Evolutionary conservation across 202 grass and related monocot genomes (phyloP).

Genomic region (Panicum hallii): DNA sequence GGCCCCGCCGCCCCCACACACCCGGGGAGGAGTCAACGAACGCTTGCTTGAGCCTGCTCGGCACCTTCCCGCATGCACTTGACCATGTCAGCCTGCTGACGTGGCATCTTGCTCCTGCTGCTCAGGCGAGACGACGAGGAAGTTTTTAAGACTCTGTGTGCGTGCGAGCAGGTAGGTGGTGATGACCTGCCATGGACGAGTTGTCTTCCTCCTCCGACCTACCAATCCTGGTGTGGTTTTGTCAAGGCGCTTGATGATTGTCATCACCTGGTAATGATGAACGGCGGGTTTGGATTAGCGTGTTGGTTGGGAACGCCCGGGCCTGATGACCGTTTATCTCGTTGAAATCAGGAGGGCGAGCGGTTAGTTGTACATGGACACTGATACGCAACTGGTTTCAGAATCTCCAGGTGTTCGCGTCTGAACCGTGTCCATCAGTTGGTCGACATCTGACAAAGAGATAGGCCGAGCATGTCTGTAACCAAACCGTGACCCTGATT

Average conservation of each 20-base stretch:
- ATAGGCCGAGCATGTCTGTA: background rate
- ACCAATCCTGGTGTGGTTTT: conserved; percentile 9
- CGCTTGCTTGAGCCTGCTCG: background rate
- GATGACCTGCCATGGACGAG: conserved; percentile 11
- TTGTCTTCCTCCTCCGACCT: conserved; percentile 16
- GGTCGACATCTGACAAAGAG: conserved; percentile 8
- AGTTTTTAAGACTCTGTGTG: background rate
- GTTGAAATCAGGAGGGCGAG: background rate
- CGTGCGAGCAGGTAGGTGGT: background rate
- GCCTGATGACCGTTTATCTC: conserved; percentile 43
- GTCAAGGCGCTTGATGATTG: conserved; percentile 32
- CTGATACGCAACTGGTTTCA: conserved; percentile 24
- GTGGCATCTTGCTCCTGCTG: background rate
- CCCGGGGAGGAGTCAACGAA: conserved; percentile 40
- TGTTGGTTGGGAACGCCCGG: conserved; percentile 32
- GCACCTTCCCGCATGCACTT: background rate
- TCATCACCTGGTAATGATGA: conserved; percentile 38
- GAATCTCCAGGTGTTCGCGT: conserved; percentile 44
- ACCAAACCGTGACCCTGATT: background rate
- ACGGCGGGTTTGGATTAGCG: background rate
- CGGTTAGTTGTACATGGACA: conserved; percentile 24
- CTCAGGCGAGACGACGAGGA: background rate
- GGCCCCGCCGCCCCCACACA: conserved; percentile 11
- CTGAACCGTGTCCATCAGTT: conserved; percentile 28
- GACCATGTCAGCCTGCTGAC: conserved; percentile 35